phyloP scores from a whole-genome alignment of 768 basidiomycete species.

The Pseudohyphozyma bogoriensis region DNA sequence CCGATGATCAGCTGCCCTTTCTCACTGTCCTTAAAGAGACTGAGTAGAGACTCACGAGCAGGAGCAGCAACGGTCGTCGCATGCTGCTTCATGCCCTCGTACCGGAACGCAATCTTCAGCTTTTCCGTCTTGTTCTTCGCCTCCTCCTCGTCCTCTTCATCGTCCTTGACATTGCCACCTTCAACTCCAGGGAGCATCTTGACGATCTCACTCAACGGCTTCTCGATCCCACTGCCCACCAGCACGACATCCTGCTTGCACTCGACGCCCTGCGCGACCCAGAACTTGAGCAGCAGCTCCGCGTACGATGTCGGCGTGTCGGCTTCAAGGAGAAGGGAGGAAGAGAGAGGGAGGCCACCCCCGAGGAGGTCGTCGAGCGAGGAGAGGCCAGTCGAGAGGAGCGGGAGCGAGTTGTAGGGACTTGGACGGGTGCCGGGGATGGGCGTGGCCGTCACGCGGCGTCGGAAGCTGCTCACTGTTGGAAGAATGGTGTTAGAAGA shows the following conservation, averaged over 20 bases:
- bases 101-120: slow-evolving; percentile 96
- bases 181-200: slow-evolving; percentile 59
- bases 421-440: slow-evolving; percentile 37
- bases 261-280: slow-evolving; percentile 73
- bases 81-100: slow-evolving; percentile 85
- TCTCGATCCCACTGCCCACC: slow-evolving; percentile 43
- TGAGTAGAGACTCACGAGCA: background rate
- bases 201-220: slow-evolving; percentile 47
- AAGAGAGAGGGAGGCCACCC: slow-evolving; percentile 76
- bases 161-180: slow-evolving; percentile 35
- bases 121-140: slow-evolving; percentile 43
- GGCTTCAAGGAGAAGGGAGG: slow-evolving; percentile 63
- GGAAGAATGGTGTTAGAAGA: background rate
- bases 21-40: too few relatives aligned
- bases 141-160: slow-evolving; percentile 37
- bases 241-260: slow-evolving; percentile 60
- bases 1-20: background rate
- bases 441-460: slow-evolving; percentile 26
- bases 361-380: slow-evolving; percentile 92
- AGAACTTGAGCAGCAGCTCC: slow-evolving; percentile 76
- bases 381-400: slow-evolving; percentile 71
- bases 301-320: slow-evolving; percentile 79
- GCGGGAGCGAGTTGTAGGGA: slow-evolving; percentile 34
- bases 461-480: slow-evolving; percentile 38
- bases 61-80: slow-evolving; percentile 55